Conservation (phyloP, 2,329 filamentous ascomycete species). For the Verticillium klebahnii region DNA sequence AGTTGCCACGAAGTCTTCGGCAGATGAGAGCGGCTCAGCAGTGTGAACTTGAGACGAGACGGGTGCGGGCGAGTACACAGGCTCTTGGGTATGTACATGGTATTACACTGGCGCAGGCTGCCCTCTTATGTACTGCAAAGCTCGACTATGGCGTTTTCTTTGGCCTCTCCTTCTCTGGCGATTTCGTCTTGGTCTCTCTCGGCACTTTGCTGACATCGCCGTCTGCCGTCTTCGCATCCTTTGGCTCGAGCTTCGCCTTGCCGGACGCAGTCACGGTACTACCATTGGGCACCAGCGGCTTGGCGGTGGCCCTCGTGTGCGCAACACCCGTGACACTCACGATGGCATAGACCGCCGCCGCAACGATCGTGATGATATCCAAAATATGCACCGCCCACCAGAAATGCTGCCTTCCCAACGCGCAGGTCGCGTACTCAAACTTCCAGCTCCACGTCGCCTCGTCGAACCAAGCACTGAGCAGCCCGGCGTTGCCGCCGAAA, state of each 20-base stretch:
- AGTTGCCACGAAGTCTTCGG: background rate
- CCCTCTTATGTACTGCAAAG: background rate
- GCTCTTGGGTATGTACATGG: background rate
- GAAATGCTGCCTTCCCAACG: conserved; percentile 78
- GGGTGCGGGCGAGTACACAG: no score
- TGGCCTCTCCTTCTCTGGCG: background rate
- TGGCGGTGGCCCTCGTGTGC: background rate
- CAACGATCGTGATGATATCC: conserved; percentile 46
- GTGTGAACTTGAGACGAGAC: no score
- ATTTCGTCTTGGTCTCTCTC: background rate
- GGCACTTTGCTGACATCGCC: background rate
- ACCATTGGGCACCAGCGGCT: background rate
- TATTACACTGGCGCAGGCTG: background rate
- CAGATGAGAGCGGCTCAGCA: background rate
- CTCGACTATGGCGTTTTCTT: background rate
- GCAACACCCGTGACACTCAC: conserved; percentile 4
- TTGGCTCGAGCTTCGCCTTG: background rate
- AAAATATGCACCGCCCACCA: conserved; percentile 90
- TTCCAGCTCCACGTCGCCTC: conserved; percentile 67
- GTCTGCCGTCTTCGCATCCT: background rate
- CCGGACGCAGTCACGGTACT: background rate
- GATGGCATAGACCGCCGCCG: conserved; percentile 20
- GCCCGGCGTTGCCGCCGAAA: conserved; percentile 84
- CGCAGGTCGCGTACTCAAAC: conserved; percentile 75
- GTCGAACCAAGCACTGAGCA: conserved; percentile 90